Evolutionary conservation across 495 filamentous ascomycete genomes (phyloP), one percentile per base, ranked within the genome.

Genomic region (Friedmanniomyces simplex): DNA sequence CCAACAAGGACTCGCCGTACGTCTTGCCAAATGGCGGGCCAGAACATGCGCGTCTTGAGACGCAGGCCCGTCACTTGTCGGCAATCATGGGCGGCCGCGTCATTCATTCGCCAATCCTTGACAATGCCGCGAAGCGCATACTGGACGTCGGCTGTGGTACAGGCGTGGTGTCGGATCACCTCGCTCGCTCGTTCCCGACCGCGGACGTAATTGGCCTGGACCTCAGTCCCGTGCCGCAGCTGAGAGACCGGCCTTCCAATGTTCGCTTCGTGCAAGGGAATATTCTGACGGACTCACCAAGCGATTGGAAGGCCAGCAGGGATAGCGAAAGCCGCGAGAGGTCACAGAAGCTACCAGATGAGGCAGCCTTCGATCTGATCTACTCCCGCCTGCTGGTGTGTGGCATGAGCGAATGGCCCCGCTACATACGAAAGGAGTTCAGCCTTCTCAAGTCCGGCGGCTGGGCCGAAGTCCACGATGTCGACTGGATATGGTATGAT

Each of bases 141-240:
- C 28, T 62, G 14, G 60, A 62, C 24, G 45, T 62, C 20, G 60
- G 60, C 41, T 62, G 60, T 26, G 60, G 60, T 2, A 62, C 60
- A 1, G 55, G 60, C 18, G 11, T 42, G 21, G 39, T 51, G 10
- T 46, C 60, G 11, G 12, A 42, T 2, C 30, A 49, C 5, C 49
- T 62, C 7, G 50, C 18, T 24, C 22, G 47, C 45, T 2, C 16
- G 20, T 58, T 54, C 46, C 55, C 60, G 20, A 24, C 34, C 10
- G 54, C 54, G 24, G 18, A 49, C 28, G 60, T 58, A 7, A 26
- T 58, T 25, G 60, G 60, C 2, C 22, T 55, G 10, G 55, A 62
- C 25, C 49, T 55, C 37, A 46, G 20, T 18, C 24, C 36, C 13
- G 54, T 62, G 20, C 37, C 54, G 16, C 16, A 5, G n/a, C 14